Evolutionary conservation across 495 filamentous ascomycete species (phyloP).

Genomic region (Neurospora sublineolata): DNA sequence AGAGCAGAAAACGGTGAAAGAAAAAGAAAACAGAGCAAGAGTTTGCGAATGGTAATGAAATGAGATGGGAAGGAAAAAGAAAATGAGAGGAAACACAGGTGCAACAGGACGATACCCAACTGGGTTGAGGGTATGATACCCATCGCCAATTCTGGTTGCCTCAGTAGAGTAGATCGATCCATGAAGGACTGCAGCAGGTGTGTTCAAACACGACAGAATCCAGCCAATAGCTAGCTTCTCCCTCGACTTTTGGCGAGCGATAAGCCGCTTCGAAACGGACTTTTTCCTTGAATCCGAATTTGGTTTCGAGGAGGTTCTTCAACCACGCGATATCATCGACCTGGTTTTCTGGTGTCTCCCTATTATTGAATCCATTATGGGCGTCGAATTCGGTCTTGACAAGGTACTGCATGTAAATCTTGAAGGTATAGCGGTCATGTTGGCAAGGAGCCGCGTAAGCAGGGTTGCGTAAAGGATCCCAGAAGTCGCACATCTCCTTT

Average conservation of each 20-base stretch:
- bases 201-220: slow-evolving; percentile 20
- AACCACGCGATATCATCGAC: slow-evolving; percentile 21
- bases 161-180: not conserved
- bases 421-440: slow-evolving; percentile 15
- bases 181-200: slow-evolving; percentile 6
- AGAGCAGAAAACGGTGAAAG: not conserved
- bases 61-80: not conserved
- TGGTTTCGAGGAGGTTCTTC: slow-evolving; percentile 11
- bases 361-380: not conserved
- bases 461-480: slow-evolving; percentile 13
- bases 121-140: not conserved
- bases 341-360: slow-evolving; percentile 2
- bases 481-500: slow-evolving; percentile 17
- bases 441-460: slow-evolving; percentile 8
- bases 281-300: slow-evolving; percentile 14
- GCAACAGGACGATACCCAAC: not conserved
- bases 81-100: not conserved
- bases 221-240: slow-evolving; percentile 8
- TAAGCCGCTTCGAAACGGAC: slow-evolving; percentile 8
- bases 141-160: not conserved
- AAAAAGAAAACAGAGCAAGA: not conserved
- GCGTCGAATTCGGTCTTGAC: slow-evolving; percentile 9
- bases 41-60: not conserved
- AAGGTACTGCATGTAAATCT: slow-evolving; percentile 16
- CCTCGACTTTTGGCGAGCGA: slow-evolving; percentile 4